Evolutionary conservation across 768 basidiomycete genomes (phyloP).

Genomic region (Fibroporia radiculosa): DNA sequence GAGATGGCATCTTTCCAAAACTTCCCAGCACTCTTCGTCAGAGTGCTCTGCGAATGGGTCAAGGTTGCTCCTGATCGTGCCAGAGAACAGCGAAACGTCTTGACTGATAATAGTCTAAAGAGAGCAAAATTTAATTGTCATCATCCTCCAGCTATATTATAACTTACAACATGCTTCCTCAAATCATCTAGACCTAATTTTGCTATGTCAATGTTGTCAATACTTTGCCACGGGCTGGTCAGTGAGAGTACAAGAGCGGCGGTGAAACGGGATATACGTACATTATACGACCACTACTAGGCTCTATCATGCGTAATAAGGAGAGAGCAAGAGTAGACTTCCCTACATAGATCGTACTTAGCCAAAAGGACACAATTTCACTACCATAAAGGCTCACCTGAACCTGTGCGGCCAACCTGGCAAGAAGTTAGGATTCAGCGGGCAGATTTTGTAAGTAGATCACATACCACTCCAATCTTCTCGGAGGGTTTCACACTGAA

Average conservation of each 20-base stretch:
- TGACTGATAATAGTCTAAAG: conserved; percentile 64
- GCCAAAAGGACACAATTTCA: neutral
- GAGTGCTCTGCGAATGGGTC: conserved; percentile 58
- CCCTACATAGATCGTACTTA: conserved; percentile 7
- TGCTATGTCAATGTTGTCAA: conserved; percentile 65
- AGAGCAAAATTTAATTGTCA: neutral
- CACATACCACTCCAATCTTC: conserved; percentile 60
- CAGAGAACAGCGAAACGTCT: conserved; percentile 68
- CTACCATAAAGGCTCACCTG: conserved; percentile 29
- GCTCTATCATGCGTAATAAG: conserved; percentile 52
- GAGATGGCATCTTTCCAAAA: conserved; percentile 59
- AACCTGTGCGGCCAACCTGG: conserved; percentile 63
- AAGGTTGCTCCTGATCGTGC: conserved; percentile 64
- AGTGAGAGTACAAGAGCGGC: neutral
- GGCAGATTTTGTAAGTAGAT: neutral
- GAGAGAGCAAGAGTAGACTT: conserved; percentile 28
- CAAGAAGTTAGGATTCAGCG: neutral
- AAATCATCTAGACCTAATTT: conserved; percentile 64
- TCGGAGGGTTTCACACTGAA: conserved; percentile 54
- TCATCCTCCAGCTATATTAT: neutral
- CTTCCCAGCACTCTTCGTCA: conserved; percentile 55
- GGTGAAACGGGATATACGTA: conserved; percentile 22
- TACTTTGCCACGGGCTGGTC: conserved; percentile 23
- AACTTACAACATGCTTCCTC: conserved; percentile 44
- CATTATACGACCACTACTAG: conserved; percentile 49